A percentile compares a stretch with the other conserved stretches of the same genome.
phyloP scores from a whole-genome alignment of 768 basidiomycete species.

The Leccinellum rugosiceps region DNA sequence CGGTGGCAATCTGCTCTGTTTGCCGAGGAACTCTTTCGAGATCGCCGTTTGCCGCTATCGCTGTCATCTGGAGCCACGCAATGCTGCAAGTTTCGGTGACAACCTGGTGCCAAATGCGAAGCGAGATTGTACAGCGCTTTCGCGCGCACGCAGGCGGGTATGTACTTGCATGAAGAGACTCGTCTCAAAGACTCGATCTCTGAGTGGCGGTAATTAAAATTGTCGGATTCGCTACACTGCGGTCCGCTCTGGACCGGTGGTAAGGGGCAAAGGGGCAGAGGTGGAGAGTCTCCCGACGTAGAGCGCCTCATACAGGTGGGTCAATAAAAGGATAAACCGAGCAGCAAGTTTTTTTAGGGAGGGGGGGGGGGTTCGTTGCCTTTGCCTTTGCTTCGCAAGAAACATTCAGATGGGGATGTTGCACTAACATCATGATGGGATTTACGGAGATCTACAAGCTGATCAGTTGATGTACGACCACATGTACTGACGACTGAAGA shows the following conservation, averaged over 20 bases:
- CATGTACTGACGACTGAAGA: background rate
- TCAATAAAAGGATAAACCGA: background rate
- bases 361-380: background rate
- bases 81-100: background rate
- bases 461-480: conserved; percentile 5
- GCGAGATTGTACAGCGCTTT: background rate
- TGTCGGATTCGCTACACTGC: background rate
- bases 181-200: conserved; percentile 3
- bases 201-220: background rate
- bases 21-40: background rate
- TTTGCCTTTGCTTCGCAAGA: background rate
- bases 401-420: too few relatives aligned
- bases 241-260: background rate
- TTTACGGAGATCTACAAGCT: conserved; percentile 11
- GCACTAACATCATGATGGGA: too few relatives aligned
- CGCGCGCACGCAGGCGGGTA: background rate
- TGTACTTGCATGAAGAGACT: too few relatives aligned
- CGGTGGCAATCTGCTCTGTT: background rate
- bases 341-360: background rate
- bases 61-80: background rate
- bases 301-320: background rate
- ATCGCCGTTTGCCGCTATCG: background rate
- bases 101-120: background rate
- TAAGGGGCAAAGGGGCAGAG: background rate
- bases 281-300: background rate